Evolutionary conservation across 1,139 yeast genomes (phyloP).

Genomic region (Suhomyces coccinellae): DNA sequence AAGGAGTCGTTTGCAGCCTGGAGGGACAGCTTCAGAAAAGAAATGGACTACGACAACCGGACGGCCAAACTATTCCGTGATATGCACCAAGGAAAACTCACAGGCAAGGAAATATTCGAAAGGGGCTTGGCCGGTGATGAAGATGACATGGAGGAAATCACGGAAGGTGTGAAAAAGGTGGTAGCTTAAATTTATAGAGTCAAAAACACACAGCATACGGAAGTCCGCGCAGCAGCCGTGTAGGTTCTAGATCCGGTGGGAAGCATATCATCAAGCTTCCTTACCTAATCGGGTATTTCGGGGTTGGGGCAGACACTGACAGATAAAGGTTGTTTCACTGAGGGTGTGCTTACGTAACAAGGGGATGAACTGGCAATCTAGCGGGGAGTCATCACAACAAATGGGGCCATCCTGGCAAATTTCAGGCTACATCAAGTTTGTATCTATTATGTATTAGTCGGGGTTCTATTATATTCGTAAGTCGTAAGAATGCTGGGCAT

Average conservation of each 20-base stretch:
- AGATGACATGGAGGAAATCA: constrained; percentile 11
- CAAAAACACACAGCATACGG: neutral
- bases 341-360: neutral
- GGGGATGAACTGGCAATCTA: neutral
- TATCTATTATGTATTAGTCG: constrained; percentile 2
- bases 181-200: constrained; percentile 1
- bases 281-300: neutral
- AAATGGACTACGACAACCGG: constrained; percentile 53
- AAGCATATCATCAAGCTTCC: neutral
- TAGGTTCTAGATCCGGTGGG: constrained; percentile 1
- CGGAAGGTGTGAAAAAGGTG: constrained; percentile 24
- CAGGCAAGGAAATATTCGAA: constrained; percentile 89
- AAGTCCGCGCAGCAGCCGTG: constrained; percentile 1
- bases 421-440: neutral
- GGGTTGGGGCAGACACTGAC: neutral
- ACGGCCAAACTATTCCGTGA: constrained; percentile 50
- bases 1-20: constrained; percentile 66
- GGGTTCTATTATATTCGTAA: constrained; percentile 4
- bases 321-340: neutral
- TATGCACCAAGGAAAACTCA: constrained; percentile 74
- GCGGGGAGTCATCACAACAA: neutral
- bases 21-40: constrained; percentile 65
- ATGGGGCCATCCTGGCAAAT: neutral
- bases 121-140: constrained; percentile 69
- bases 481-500: neutral